Conservation (phyloP, 2,329 filamentous ascomycete genomes). For the Talaromyces pinophilus region DNA sequence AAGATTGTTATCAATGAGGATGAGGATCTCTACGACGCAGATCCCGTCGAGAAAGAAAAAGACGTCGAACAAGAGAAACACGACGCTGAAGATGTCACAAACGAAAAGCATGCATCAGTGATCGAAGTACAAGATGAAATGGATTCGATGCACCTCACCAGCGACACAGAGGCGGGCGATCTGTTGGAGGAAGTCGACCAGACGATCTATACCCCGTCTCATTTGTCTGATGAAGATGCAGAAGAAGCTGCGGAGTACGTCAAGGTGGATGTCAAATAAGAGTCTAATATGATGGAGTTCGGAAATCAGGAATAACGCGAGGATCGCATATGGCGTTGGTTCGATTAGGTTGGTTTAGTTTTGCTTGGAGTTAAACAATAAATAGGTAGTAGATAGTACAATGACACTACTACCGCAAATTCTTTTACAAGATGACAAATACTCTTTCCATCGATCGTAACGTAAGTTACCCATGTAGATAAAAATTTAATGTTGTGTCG, state of each 20-base stretch:
- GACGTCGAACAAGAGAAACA: background rate
- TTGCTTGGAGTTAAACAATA: background rate
- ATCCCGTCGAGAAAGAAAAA: background rate
- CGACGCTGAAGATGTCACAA: background rate
- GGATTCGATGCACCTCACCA: conserved; percentile 29
- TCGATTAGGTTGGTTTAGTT: background rate
- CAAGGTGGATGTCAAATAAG: conserved; percentile 59
- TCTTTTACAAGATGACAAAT: background rate
- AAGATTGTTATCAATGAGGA: conserved; percentile 27
- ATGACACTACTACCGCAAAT: conserved; percentile 6
- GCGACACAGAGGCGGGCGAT: conserved; percentile 31
- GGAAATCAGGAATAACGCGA: background rate
- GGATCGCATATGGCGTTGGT: background rate
- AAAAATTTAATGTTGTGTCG: background rate
- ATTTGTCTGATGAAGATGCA: conserved; percentile 21
- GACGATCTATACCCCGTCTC: conserved; percentile 19
- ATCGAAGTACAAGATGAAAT: conserved; percentile 23
- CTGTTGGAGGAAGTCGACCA: conserved; percentile 30
- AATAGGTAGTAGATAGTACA: conserved; percentile 9
- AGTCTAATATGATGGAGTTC: background rate
- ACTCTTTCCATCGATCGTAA: background rate
- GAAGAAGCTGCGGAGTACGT: conserved; percentile 50
- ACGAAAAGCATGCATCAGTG: conserved; percentile 19
- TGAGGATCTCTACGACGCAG: conserved; percentile 13
- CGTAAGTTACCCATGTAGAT: background rate